Evolutionary conservation across 2,329 filamentous ascomycete species (phyloP), one percentile per base, ranked within the genome.

Genomic region (Botrytis tulipae): DNA sequence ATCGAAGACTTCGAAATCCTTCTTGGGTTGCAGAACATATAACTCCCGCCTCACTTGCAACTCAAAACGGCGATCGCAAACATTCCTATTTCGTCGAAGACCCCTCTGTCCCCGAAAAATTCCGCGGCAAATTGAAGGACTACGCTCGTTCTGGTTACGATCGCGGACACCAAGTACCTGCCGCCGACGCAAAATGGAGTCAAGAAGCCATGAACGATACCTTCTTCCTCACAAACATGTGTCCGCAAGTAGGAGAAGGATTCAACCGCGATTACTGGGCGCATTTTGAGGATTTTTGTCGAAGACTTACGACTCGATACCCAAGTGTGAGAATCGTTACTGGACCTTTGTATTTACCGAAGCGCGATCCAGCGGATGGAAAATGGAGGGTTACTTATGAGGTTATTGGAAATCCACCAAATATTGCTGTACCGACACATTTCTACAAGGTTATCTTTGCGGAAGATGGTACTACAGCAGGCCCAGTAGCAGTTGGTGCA

Each of bases 241-340:
- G 95, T 81, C 96, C 96, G 46, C 96, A 99, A 84, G 96, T 99
- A 44, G 96, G 96, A 77, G 94, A 98, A 81, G 96, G 96, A 74
- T 99, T 99, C 87, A 99, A 99, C 85, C 89, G 96, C 70, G 96
- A 99, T 85, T 99, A 99, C 88, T 99, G 96, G 96, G 93, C 96
- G 54, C 96, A 99, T 83, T 95, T 99, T 78, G 96, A 99, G 84
- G 95, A 98, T 81, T 99, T 98, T 81, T 98, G 95, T 84, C 89
- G 96, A 16, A 87, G 94, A 29, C 86, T 99, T 77, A 95, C 95
- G 0, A 84, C 86, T 65, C 87, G 86, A 71, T 99, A 98, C 81
- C 95, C 95, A 1, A 92, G 89, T 60, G 95, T 99, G 40, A 88
- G 96, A 75, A 91, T 98, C 78, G 93, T 98, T 73, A 99, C 96